Conservation (phyloP, 23 red algal species). For the Gracilaria vermiculophylla region DNA sequence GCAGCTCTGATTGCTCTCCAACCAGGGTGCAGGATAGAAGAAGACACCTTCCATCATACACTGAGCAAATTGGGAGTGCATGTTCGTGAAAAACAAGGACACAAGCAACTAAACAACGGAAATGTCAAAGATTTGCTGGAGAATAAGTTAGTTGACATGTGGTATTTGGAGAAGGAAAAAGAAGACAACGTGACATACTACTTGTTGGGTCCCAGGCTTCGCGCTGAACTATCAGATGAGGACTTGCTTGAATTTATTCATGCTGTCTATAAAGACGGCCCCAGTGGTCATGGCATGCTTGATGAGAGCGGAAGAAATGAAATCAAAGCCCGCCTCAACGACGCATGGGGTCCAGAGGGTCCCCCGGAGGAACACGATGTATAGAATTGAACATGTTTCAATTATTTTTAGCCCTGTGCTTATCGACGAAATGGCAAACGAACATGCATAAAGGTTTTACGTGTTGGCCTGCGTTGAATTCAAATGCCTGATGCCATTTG, state of each 20-base stretch:
- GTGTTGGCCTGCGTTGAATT: too few species aligned
- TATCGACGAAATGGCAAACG: too few species aligned
- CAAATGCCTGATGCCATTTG: too few species aligned
- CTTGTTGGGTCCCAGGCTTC: slow-evolving; percentile 45
- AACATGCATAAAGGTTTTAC: too few species aligned
- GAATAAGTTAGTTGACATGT: slow-evolving; percentile 26
- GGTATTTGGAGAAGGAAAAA: slow-evolving; percentile 60
- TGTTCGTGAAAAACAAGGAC: slow-evolving; percentile 42
- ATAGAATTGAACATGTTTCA: too few species aligned
- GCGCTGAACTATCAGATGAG: slow-evolving; percentile 43
- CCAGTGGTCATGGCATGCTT: slow-evolving; percentile 1
- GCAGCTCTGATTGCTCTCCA: slow-evolving; percentile 43
- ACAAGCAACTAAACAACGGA: slow-evolving; percentile 57
- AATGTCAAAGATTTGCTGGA: slow-evolving; percentile 63
- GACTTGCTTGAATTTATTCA: slow-evolving; percentile 51
- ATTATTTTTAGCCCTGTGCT: too few species aligned
- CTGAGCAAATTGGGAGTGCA: slow-evolving; percentile 28
- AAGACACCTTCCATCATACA: slow-evolving; percentile 22
- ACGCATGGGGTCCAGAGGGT: slow-evolving; percentile 15
- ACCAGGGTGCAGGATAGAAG: slow-evolving; percentile 49
- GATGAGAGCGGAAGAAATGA: slow-evolving; percentile 37
- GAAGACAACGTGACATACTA: slow-evolving; percentile 42
- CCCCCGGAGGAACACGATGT: not conserved
- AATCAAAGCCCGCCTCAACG: slow-evolving; percentile 36
- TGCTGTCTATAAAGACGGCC: slow-evolving; percentile 41